These are phyloP conservation scores for Codiaeum variegatum DNA, from an alignment of 441 rosid genomes.

Conservation along the genomic window DNA sequence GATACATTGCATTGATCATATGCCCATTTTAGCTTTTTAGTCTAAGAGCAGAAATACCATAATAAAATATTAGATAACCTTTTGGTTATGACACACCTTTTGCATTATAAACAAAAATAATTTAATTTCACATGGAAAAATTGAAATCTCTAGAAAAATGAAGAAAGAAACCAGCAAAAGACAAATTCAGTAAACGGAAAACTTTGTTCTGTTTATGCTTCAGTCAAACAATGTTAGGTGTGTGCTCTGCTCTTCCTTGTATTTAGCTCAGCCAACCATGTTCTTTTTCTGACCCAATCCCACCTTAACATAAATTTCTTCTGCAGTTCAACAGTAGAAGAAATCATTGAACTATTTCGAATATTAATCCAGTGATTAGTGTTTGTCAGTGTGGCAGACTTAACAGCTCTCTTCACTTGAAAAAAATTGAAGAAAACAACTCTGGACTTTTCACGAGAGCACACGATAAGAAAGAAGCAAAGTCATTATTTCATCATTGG, in stretches of 20 bases:
- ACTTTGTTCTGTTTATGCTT: background rate
- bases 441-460: background rate
- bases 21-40: too few species aligned
- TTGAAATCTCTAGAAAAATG: background rate
- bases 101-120: too few species aligned
- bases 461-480: background rate
- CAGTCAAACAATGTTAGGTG: background rate
- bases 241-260: background rate
- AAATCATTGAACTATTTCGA: too few species aligned
- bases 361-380: too few species aligned
- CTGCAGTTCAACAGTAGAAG: too few species aligned
- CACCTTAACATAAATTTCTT: background rate
- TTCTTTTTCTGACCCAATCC: constrained; percentile 1
- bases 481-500: background rate
- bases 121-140: background rate
- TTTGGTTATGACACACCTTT: too few species aligned
- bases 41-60: background rate
- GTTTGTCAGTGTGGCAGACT: too few species aligned
- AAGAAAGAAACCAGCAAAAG: background rate
- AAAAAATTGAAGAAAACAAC: too few species aligned
- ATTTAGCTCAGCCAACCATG: background rate
- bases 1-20: background rate
- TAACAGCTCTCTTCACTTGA: too few species aligned
- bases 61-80: background rate
- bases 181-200: background rate